phyloP scores from a whole-genome alignment of 345 rosid species.

The Camelina neglecta region DNA sequence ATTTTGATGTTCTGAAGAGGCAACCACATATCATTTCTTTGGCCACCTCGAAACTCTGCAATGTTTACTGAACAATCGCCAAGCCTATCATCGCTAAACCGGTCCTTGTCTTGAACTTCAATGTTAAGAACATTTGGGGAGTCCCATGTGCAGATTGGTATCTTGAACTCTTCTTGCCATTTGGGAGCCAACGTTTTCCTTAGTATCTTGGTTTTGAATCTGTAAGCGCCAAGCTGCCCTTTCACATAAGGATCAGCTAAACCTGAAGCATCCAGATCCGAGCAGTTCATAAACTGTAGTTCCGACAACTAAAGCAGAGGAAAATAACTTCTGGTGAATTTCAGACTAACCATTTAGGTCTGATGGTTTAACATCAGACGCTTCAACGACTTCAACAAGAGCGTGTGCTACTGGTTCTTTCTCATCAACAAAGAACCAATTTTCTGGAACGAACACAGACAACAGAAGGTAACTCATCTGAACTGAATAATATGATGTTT shows the following conservation, averaged over 20 bases:
- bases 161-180: conserved; percentile 88
- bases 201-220: conserved; percentile 70
- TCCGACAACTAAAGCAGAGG: neutral
- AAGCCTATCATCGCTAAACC: conserved; percentile 73
- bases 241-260: conserved; percentile 95
- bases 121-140: conserved; percentile 60
- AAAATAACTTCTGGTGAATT: conserved; percentile 13
- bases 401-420: conserved; percentile 77
- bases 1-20: conserved; percentile 75
- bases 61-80: conserved; percentile 72
- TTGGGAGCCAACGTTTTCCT: conserved; percentile 81
- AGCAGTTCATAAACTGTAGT: conserved; percentile 11
- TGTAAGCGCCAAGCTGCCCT: conserved; percentile 82
- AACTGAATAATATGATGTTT: neutral
- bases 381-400: conserved; percentile 86
- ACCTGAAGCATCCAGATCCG: conserved; percentile 59
- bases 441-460: conserved; percentile 54
- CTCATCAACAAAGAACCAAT: conserved; percentile 84
- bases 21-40: conserved; percentile 89
- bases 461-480: conserved; percentile 11
- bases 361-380: conserved; percentile 79
- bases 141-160: conserved; percentile 86
- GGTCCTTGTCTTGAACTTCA: conserved; percentile 91
- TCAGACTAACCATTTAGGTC: conserved; percentile 73
- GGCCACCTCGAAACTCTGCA: conserved; percentile 67